Base-by-base conservation (phyloP, 352 stramenopile genomes). In the Peronospora farinosa region DNA sequence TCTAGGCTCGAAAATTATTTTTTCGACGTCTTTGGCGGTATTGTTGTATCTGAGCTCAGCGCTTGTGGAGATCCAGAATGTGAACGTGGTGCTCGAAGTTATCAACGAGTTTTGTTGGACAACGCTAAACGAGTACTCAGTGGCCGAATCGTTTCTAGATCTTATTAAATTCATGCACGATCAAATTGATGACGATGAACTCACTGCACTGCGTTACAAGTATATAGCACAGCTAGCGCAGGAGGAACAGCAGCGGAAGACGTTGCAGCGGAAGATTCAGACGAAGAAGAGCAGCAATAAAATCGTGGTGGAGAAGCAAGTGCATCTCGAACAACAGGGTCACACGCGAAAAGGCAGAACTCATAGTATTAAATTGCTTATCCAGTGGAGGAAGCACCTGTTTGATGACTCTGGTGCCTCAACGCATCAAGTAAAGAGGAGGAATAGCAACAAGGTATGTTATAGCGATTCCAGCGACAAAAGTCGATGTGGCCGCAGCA, bases 91-190 rank as follows among this genome's bases (percentile, higher is more conserved):
- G 28, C 64, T 90, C 5, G 79, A 88, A n/a, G 50, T 90, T 35
- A 83, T 90, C 13, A 72, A 70, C 50, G 79, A 90, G 65, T 90
- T 90, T 54, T 88, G 76, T 56, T 67, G 67, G 56, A 85, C 74
- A 39, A 90, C 73, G 27, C 58, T 88, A 11, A 68, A 61, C 32
- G 79, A 90, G 40, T 86, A 84, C 50, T 86, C 74, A 16, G 72
- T 90, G 12, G 70, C 62, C 5, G 74, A 90, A 54, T 79, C 76
- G 0, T 90, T 90, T 50, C 35, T 86, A 23, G 79, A 90, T 57
- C 64, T 90, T 11, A 69, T 86, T 7, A 40, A 87, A 15, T 90
- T 88, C 40, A 49, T 90, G 40, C 76, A 90, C 54, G 67, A 81
- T 16, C 67, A 73, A 15, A 54, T 90, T 42, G 57, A 78, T 2